A percentile compares a stretch with the other conserved stretches of the same genome.
Conservation (phyloP, 2,329 filamentous ascomycete genomes). For the Mycosphaerella sp. region DNA sequence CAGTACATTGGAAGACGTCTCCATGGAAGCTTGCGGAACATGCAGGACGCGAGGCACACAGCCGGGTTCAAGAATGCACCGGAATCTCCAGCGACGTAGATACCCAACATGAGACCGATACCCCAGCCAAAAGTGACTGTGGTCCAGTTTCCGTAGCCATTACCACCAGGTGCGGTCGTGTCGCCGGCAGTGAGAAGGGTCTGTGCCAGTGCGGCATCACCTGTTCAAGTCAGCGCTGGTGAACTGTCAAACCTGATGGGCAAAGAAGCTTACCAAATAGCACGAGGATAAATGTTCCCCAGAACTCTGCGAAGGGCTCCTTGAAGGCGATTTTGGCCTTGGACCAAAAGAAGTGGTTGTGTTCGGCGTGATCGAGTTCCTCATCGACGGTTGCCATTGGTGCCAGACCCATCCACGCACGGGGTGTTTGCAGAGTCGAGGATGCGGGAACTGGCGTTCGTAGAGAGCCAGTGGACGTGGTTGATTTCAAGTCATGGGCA, state of each 20-base stretch:
- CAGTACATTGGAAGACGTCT: slow-evolving; percentile 62
- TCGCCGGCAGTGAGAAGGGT: slow-evolving; percentile 37
- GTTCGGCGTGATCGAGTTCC: slow-evolving; percentile 36
- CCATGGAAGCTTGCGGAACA: slow-evolving; percentile 64
- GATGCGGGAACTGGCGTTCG: not conserved
- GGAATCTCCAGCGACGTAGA: slow-evolving; percentile 32
- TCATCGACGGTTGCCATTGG: slow-evolving; percentile 38
- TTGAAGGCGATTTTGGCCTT: slow-evolving; percentile 37
- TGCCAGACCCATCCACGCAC: slow-evolving; percentile 34
- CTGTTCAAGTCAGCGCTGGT: slow-evolving; percentile 16
- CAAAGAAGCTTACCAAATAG: slow-evolving; percentile 31
- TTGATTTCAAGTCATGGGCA: not conserved
- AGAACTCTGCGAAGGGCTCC: slow-evolving; percentile 44
- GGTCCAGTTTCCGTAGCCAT: slow-evolving; percentile 40
- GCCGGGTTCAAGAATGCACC: slow-evolving; percentile 51
- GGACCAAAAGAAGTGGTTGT: slow-evolving; percentile 38
- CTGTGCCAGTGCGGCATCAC: slow-evolving; percentile 40
- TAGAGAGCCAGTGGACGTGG: not conserved
- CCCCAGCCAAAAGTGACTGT: slow-evolving; percentile 45
- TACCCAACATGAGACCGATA: slow-evolving; percentile 61
- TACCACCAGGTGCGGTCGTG: slow-evolving; percentile 36
- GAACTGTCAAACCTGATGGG: not conserved
- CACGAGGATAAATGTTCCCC: slow-evolving; percentile 39
- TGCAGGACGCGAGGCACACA: slow-evolving; percentile 61
- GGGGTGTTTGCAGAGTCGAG: slow-evolving; percentile 8